Base-by-base conservation (phyloP, 1,284 basidiomycete genomes). In the Sanghuangporus weigelae region DNA sequence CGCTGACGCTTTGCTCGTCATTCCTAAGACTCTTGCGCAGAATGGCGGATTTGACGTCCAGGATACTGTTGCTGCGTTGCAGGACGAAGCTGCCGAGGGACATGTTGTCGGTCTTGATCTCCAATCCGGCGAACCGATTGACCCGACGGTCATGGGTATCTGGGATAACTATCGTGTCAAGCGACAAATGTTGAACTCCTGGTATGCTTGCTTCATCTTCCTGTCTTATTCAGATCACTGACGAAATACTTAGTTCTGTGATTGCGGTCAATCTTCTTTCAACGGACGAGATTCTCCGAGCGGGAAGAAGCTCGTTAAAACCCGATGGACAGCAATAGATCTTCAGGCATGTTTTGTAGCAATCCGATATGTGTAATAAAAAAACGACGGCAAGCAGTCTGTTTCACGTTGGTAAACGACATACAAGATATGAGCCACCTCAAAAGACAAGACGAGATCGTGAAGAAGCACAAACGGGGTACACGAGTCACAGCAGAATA, bases 121-220 rank as follows among this genome's bases (percentile, higher is more conserved):
- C 49, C 82, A 94, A 73, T 93, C 94, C 36, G 97, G 97, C 63
- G 95, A 98, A 75, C 95, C 96, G 3, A 93, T 97, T 73, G 96
- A 99, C 73, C 96, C 97, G 6, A 91, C 93, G 14, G 89, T 93
- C 3, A 90, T 95, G 72, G 97, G 97, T 46, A 89, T 99, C 19
- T 99, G 96, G 96, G 97, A 99, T 76, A 99, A 99, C 78, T 99
- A 98, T 76, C 83, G 97, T 65, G 97, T 99, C 66, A 99, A 99
- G 81, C 83, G 96, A 67, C 97, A 99, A 73, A 97, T 99, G 95
- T 79, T 99, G 63, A 96, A 99, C 74, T 96, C 93, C 72, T 93
- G 92, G 93, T 94, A 71, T 73, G 86, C 74, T 50, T 59, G 57
- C 59, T 57, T 57, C 26, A 5, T 60, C 39, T 57, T 14, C n/a